A percentile compares a stretch with the other conserved stretches of the same genome.
These are phyloP conservation scores for Leccinum proliferum DNA, from an alignment of 1,284 basidiomycete genomes.

Conservation along the genomic window DNA sequence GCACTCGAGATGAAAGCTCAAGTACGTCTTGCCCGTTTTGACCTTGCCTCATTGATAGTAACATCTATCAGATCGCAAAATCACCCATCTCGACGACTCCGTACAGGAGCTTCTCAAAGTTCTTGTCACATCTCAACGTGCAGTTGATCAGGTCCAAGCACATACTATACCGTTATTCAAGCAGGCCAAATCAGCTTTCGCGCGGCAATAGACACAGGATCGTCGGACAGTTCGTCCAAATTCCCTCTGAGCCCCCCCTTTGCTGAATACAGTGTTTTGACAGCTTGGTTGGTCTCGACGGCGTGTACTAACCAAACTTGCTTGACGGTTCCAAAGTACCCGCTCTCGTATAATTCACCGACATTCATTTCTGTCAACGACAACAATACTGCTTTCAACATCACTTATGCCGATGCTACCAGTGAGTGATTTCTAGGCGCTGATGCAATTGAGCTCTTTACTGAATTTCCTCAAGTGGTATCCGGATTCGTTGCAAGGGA, in stretches of 20 bases:
- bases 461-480: conserved; percentile 37
- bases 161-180: conserved; percentile 59
- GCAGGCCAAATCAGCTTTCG: conserved; percentile 61
- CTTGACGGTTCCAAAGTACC: conserved; percentile 55
- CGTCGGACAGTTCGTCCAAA: conserved; percentile 35
- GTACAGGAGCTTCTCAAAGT: background rate
- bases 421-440: conserved; percentile 32
- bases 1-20: background rate
- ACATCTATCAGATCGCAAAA: background rate
- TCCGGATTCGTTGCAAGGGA: conserved; percentile 68
- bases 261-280: conserved; percentile 4
- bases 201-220: conserved; percentile 71
- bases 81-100: background rate
- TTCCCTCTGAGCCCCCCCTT: background rate
- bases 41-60: background rate
- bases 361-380: conserved; percentile 55
- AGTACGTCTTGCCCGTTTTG: background rate
- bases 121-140: background rate
- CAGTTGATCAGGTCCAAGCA: conserved; percentile 34
- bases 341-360: conserved; percentile 56
- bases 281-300: conserved; percentile 62
- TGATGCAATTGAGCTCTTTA: background rate
- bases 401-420: conserved; percentile 62
- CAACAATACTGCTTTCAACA: conserved; percentile 54
- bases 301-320: conserved; percentile 52